A percentile compares a stretch with the other conserved stretches of the same genome.
Evolutionary conservation across 306 rosid genomes (phyloP).

Genomic region (Fagus crenata): DNA sequence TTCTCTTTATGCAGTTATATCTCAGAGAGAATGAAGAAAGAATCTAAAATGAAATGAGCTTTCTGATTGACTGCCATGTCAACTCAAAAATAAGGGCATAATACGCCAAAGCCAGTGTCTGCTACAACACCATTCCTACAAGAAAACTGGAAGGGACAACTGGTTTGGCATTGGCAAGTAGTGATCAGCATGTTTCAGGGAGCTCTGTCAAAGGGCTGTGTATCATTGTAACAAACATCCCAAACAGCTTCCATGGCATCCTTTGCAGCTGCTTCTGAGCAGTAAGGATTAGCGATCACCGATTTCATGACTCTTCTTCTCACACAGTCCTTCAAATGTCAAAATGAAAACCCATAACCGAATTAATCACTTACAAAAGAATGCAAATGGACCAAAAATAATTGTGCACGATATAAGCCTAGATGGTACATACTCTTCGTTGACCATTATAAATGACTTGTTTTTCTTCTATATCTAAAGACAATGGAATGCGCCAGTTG

Average conservation of each 20-base stretch:
- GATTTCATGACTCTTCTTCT: constrained; percentile 82
- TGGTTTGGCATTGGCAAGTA: constrained; percentile 15
- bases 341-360: constrained; percentile 23
- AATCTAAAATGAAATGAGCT: neutral
- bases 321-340: constrained; percentile 71
- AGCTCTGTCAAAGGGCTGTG: constrained; percentile 76
- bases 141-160: constrained; percentile 30
- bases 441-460: neutral
- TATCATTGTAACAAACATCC: constrained; percentile 88
- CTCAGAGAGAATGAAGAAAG: constrained; percentile 12
- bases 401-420: neutral
- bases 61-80: neutral
- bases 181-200: constrained; percentile 41
- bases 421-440: neutral
- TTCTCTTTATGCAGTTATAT: constrained; percentile 11
- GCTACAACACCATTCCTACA: constrained; percentile 10
- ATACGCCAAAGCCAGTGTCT: constrained; percentile 8
- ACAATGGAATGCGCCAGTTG: constrained; percentile 4
- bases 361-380: neutral
- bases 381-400: constrained; percentile 10
- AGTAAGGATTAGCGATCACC: constrained; percentile 53
- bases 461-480: neutral
- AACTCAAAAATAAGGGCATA: constrained; percentile 14
- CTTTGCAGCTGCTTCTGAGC: constrained; percentile 62
- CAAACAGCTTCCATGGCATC: constrained; percentile 91